Base-by-base conservation (phyloP, 176 grass and related monocot species). In the Pharus latifolius region DNA sequence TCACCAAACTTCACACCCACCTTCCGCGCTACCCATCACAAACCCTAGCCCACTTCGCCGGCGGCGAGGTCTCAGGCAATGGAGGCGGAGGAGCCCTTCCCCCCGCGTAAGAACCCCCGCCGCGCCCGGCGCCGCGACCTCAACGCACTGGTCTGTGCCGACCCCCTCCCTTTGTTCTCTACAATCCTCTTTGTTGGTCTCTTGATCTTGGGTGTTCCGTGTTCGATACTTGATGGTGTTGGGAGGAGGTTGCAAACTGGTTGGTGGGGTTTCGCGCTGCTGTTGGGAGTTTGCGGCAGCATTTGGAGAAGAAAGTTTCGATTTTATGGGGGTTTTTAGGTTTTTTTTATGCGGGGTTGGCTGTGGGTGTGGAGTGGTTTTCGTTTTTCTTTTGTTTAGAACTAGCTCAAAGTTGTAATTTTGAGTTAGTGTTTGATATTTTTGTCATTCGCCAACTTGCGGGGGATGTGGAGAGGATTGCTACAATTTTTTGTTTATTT, bases 111-210 rank as follows among this genome's bases (percentile, higher is more conserved):
- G 73, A 88, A 85, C 60, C 82, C 88, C 3, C 70, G 78, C 45
- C 66, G 83, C 27, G 73, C 81, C 33, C 73, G 82, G 15, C 76
- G 86, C 63, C 82, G 84, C 23, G 88, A 88, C 76, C 92, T 96
- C 80, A 92, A 89, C 70, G 75, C 75, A 5, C 69, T 91, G 88
- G 92, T 96, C 23, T 29, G 69, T 12, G 51, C 41, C 44, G 20
- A 55, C 56, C 22, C 18, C 25, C 50, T 60, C 41, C 41, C 44
- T 40, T 28, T 20, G 2, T 5, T n/a, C 48, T 24, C 28, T 23
- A 29, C n/a, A 4, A 17, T 62, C 9, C 14, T n/a, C n/a, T 68
- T 32, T 49, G 30, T 17, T 5, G 73, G 38, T 2, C 42, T 8
- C 45, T 49, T 17, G 50, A 66, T 84, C 32, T 32, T 72, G 27